Evolutionary conservation across 352 stramenopile genomes (phyloP).

Genomic region (Phytophthora meadii): DNA sequence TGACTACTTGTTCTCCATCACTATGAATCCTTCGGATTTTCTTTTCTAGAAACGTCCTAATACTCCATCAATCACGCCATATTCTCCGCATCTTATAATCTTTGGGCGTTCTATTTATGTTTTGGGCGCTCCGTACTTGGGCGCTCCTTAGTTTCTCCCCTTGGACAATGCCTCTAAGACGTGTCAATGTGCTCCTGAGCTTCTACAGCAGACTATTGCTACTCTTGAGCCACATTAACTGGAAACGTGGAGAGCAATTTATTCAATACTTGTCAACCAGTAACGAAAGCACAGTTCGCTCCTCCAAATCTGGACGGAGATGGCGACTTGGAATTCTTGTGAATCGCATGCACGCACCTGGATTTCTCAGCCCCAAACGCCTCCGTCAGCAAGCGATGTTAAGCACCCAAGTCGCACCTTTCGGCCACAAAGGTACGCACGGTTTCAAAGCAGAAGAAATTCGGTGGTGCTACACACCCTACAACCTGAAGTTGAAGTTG

Average conservation of each 20-base stretch:
- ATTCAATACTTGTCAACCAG: neutral
- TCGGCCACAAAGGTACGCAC: too few species aligned
- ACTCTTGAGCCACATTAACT: neutral
- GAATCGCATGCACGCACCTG: slow-evolving; percentile 5
- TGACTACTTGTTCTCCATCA: too few species aligned
- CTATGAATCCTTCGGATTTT: too few species aligned
- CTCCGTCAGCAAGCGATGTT: too few species aligned
- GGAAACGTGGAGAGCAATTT: neutral
- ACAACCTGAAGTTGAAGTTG: slow-evolving; percentile 25
- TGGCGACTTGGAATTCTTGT: slow-evolving; percentile 4
- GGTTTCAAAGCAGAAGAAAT: neutral
- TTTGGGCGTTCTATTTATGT: neutral
- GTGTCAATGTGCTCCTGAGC: neutral
- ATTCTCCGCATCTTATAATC: too few species aligned
- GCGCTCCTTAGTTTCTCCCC: slow-evolving; percentile 6
- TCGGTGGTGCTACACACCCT: slow-evolving; percentile 13
- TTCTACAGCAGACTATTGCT: neutral
- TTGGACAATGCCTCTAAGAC: neutral
- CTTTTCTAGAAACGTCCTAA: too few species aligned
- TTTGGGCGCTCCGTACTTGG: slow-evolving; percentile 1
- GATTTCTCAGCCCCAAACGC: slow-evolving; percentile 2
- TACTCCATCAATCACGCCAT: too few species aligned
- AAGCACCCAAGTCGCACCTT: slow-evolving; percentile 26
- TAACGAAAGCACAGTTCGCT: neutral
- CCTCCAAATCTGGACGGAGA: neutral